These are phyloP conservation scores for Dorcoceras hygrometricum DNA, from an alignment of 257 asterid genomes.

Conservation along the genomic window DNA sequence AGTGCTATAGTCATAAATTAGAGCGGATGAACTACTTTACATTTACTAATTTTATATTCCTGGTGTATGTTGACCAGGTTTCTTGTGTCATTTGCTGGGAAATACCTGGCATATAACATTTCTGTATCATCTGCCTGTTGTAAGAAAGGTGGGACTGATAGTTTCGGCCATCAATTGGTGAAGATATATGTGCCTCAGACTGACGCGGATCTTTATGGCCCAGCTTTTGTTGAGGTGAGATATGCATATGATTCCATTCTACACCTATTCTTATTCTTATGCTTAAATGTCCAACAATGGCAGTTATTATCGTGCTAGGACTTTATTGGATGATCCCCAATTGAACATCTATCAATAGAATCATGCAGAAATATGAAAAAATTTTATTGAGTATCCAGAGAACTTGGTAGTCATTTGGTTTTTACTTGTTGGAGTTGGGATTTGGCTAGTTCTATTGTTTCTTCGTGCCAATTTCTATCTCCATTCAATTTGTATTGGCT, in stretches of 20 bases:
- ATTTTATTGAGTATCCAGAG: conserved; percentile 1
- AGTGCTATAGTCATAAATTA: no score
- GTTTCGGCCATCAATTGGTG: conserved; percentile 60
- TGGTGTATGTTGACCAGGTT: conserved; percentile 46
- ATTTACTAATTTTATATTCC: no score
- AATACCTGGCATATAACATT: conserved; percentile 53
- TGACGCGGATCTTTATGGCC: conserved; percentile 59
- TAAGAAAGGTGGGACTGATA: conserved; percentile 36
- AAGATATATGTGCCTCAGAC: conserved; percentile 63
- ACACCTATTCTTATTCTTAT: neutral
- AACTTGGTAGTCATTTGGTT: neutral
- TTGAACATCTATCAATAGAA: neutral
- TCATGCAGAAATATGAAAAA: neutral
- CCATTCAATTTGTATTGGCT: neutral
- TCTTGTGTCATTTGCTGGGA: conserved; percentile 78
- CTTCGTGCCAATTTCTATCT: neutral
- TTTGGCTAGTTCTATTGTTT: no score
- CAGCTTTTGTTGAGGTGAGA: conserved; percentile 85
- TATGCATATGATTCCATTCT: neutral
- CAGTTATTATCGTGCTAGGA: neutral
- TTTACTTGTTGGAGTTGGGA: neutral
- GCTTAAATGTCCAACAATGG: conserved; percentile 1
- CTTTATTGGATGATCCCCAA: neutral
- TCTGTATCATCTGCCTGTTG: conserved; percentile 44
- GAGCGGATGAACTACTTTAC: neutral